These are phyloP conservation scores for Eudorina sp. DNA, from an alignment of 139 green algal species.

Conservation along the genomic window DNA sequence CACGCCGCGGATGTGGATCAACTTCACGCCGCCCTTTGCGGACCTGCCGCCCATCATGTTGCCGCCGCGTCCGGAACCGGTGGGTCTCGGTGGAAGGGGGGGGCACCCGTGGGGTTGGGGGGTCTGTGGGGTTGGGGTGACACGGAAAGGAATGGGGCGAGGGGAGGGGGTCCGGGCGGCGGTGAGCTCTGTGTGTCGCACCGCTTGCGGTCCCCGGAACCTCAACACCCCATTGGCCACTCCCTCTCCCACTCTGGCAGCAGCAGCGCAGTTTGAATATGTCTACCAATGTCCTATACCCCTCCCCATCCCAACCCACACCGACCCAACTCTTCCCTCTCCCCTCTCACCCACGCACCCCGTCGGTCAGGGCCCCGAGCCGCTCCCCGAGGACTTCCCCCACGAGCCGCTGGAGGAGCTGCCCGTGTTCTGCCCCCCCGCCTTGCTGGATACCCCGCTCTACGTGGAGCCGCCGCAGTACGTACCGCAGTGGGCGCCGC, in stretches of 20 bases:
- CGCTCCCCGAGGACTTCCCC: slow-evolving; percentile 50
- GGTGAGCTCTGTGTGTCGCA: too few relatives aligned
- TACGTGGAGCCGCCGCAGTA: slow-evolving; percentile 8
- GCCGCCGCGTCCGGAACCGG: slow-evolving; percentile 58
- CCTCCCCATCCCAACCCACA: too few relatives aligned
- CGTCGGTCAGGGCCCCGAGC: slow-evolving; percentile 49
- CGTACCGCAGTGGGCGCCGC: slow-evolving; percentile 57
- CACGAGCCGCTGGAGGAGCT: slow-evolving; percentile 54
- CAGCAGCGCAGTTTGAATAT: too few relatives aligned
- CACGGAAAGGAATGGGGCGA: neutral
- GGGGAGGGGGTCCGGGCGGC: neutral
- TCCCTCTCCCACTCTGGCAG: too few relatives aligned
- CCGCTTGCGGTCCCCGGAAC: too few relatives aligned
- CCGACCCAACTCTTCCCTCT: too few relatives aligned
- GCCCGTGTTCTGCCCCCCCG: slow-evolving; percentile 51
- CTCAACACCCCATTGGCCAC: too few relatives aligned
- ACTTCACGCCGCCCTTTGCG: slow-evolving; percentile 67
- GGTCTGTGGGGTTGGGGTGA: neutral
- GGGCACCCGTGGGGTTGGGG: neutral
- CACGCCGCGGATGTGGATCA: slow-evolving; percentile 64
- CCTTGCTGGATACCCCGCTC: neutral
- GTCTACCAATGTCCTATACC: too few relatives aligned
- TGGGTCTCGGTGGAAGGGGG: neutral
- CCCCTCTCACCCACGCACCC: neutral
- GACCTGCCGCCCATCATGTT: slow-evolving; percentile 68